Evolutionary conservation across 306 rosid species (phyloP), one percentile per base, ranked within the genome.

Genomic region (Trifolium dubium): DNA sequence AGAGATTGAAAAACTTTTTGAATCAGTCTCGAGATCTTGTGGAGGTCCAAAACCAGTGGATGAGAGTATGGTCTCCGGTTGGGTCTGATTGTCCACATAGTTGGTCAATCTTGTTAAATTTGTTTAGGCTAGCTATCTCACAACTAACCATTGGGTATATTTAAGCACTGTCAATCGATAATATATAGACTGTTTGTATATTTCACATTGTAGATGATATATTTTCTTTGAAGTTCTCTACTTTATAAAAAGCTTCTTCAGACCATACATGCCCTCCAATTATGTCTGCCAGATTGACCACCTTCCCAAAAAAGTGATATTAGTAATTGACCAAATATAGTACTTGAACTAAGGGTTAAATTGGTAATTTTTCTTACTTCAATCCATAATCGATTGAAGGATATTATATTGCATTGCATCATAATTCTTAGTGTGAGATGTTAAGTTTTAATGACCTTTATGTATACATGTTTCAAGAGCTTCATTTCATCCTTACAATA

Each of bases 41-140:
- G 99, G 99, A 1, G 98, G 97, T 12, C 97, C 96, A 3, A 95
- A 92, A 75, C 92, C 96, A 14, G 98, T 89, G 54, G 99, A 95
- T 60, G 99, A 95, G 53, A 87, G 91, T 76, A 83, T 94, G 89
- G 91, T 89, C 55, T 87, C 92, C 0, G 90, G 92, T 49, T 92
- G 99, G 98, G 97, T 85, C n/a, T 35, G 88, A 95, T 9, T 58
- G 60, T 39, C 50, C 87, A 29, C 89, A 82, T 61, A 83, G 67
- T n/a, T 41, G 5, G 44, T 66, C 10, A 41, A 31, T 18, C 40
- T 64, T 39, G 14, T 10, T 56, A 12, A 17, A 29, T 78, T 8
- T 54, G 12, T 72, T 61, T 76, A 50, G 73, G 60, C 67, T 18
- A 64, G 50, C 69, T 61, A 23, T 59, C 37, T 35, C 17, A 13